These are phyloP conservation scores for Euryodendron excelsum DNA, from an alignment of 148 eudicot species.

Conservation along the genomic window DNA sequence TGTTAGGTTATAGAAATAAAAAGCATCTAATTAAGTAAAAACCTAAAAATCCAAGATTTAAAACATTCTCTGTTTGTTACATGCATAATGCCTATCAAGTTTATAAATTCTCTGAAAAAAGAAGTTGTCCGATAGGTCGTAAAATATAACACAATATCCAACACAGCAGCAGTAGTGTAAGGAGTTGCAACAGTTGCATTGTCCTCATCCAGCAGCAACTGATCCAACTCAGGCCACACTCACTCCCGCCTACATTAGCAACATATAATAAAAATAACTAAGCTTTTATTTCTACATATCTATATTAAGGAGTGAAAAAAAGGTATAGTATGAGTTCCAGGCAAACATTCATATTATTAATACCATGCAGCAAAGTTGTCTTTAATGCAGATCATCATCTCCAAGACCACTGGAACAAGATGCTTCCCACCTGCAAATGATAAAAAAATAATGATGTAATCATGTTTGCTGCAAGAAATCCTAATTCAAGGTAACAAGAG, in stretches of 20 bases:
- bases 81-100: too few species aligned
- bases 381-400: slow-evolving; percentile 91
- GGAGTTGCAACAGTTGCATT: slow-evolving; percentile 63
- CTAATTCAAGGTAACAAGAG: not conserved
- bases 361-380: slow-evolving; percentile 95
- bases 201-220: slow-evolving; percentile 55
- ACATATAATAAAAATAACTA: too few species aligned
- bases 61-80: too few species aligned
- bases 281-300: not conserved
- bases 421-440: slow-evolving; percentile 63
- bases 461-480: not conserved
- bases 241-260: slow-evolving; percentile 57
- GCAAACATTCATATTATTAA: not conserved
- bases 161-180: slow-evolving; percentile 80
- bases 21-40: too few species aligned
- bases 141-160: slow-evolving; percentile 60
- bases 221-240: slow-evolving; percentile 87
- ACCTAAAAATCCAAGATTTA: too few species aligned
- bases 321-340: not conserved
- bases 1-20: too few species aligned
- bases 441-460: not conserved
- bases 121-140: slow-evolving; percentile 34
- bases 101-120: slow-evolving; percentile 27
- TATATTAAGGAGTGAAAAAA: not conserved
- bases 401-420: slow-evolving; percentile 82